Evolutionary conservation across 1,284 basidiomycete genomes (phyloP).

Genomic region (Neolentinus lepideus): DNA sequence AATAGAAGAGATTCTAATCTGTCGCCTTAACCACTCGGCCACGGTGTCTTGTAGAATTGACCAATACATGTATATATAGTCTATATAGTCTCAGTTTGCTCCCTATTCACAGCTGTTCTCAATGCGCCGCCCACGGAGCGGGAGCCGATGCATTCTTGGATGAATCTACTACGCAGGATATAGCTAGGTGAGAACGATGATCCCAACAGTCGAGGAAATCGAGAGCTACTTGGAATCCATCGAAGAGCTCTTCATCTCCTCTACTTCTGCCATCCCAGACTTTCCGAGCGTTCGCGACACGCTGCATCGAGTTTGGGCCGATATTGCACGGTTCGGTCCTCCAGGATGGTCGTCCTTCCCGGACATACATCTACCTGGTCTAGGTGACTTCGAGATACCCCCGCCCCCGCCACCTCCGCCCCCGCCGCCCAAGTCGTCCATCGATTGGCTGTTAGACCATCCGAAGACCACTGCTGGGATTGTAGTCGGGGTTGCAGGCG

Average conservation of each 20-base stretch:
- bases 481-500: conserved; percentile 47
- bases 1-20: conserved; percentile 3
- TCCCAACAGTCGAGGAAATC: conserved; percentile 53
- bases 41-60: background rate
- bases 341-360: conserved; percentile 40
- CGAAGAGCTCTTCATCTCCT: conserved; percentile 55
- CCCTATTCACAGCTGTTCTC: no score
- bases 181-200: conserved; percentile 12
- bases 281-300: conserved; percentile 57
- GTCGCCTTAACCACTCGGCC: conserved; percentile 6
- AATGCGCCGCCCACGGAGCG: background rate
- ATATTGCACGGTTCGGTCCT: conserved; percentile 74
- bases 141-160: conserved; percentile 4
- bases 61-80: background rate
- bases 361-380: conserved; percentile 52
- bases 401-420: conserved; percentile 55
- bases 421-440: conserved; percentile 37
- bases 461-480: conserved; percentile 52
- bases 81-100: no score
- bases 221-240: conserved; percentile 64
- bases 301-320: conserved; percentile 65
- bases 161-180: background rate
- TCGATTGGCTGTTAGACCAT: conserved; percentile 46
- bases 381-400: conserved; percentile 68
- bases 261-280: conserved; percentile 50